Conservation (phyloP, 306 rosid species). For the Fragaria vesca region DNA sequence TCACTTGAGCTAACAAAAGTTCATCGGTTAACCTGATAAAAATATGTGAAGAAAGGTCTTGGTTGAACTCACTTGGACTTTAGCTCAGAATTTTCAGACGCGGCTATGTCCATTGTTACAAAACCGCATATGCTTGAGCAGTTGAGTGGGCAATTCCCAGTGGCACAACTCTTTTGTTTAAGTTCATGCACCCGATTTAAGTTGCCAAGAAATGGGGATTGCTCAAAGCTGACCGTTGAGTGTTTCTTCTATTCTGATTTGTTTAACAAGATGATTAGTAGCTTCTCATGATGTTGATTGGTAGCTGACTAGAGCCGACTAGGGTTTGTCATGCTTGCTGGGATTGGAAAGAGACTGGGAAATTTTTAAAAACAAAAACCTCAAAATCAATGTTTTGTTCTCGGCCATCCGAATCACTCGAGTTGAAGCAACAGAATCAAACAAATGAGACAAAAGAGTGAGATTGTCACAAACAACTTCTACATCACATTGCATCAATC, state of each 20-base stretch:
- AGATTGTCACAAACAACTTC: constrained; percentile 14
- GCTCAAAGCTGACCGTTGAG: not conserved
- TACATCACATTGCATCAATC: constrained; percentile 41
- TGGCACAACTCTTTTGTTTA: not conserved
- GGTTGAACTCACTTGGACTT: not conserved
- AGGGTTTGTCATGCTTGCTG: not conserved
- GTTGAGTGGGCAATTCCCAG: not conserved
- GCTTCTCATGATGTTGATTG: constrained; percentile 18
- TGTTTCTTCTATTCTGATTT: not conserved
- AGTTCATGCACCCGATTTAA: not conserved
- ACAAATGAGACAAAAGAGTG: not conserved
- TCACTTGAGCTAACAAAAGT: not conserved
- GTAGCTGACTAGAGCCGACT: constrained; percentile 10
- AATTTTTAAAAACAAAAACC: not conserved
- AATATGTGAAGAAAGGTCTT: not conserved
- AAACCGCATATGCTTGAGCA: not conserved
- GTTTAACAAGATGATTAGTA: not conserved
- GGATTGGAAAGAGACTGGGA: constrained; percentile 1
- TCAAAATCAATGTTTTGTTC: not conserved
- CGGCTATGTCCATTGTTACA: not conserved
- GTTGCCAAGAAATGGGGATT: not conserved
- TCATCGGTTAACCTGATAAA: not conserved
- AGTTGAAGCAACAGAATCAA: constrained; percentile 1
- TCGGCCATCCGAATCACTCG: not conserved
- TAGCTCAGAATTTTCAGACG: not conserved